Conservation (phyloP, 257 asterid genomes). For the Verbena officinalis region DNA sequence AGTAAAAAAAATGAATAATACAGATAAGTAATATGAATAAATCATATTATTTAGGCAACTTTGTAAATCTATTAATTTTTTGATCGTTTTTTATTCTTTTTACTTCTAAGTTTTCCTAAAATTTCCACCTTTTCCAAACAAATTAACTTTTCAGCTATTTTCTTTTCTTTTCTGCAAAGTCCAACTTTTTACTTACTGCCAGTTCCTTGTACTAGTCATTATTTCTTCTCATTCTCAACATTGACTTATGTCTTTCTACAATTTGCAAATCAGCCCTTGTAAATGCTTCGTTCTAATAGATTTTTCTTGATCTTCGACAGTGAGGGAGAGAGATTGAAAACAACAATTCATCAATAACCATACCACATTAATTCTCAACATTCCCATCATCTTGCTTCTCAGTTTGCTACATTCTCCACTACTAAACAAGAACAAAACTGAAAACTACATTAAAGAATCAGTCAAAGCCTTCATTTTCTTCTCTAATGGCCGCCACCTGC, state of each 20-base stretch:
- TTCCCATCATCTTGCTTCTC: constrained; percentile 14
- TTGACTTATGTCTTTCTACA: constrained; percentile 29
- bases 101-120: too few relatives aligned
- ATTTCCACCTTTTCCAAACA: too few relatives aligned
- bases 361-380: constrained; percentile 22
- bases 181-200: too few relatives aligned
- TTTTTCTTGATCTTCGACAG: not conserved
- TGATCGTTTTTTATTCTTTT: too few relatives aligned
- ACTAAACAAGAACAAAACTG: constrained; percentile 19
- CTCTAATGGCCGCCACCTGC: constrained; percentile 61
- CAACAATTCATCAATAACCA: constrained; percentile 32
- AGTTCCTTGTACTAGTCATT: too few relatives aligned
- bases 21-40: too few relatives aligned
- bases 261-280: constrained; percentile 24
- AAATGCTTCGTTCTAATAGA: constrained; percentile 10
- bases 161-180: too few relatives aligned
- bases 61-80: too few relatives aligned
- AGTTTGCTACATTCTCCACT: constrained; percentile 24
- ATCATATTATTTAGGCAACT: too few relatives aligned
- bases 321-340: constrained; percentile 30
- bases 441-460: constrained; percentile 23
- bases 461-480: constrained; percentile 25
- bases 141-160: too few relatives aligned
- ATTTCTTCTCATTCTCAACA: too few relatives aligned
- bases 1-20: too few relatives aligned